Base-by-base conservation (phyloP, 768 basidiomycete genomes). In the Saitozyma podzolica region DNA sequence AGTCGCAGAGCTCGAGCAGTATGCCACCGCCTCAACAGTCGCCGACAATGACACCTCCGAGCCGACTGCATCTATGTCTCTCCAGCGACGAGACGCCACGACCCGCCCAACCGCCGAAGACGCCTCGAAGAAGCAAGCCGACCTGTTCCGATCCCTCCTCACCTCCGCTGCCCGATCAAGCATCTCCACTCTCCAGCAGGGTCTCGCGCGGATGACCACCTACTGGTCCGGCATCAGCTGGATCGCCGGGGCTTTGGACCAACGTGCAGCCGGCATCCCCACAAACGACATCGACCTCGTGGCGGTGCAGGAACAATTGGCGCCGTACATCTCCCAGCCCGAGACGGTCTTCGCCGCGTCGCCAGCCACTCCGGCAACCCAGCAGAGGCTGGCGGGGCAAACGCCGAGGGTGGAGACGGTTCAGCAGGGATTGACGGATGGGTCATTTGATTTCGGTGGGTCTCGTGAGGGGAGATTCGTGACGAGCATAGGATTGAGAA, bases 201-300 rank as follows among this genome's bases (percentile, higher is more conserved):
- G 58, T 40, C 58, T 59, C 37, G 48, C 48, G 10, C 37, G 49
- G 48, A 49, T 39, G 29, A 59, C 58, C 6, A 20, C 29, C 13
- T 59, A 59, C 50, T 59, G 58, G 58, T 48, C 58, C 10, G 58
- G 58, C 58, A 50, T 59, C 11, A 50, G 50, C 16, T 59, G 58
- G 58, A 50, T 59, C 6, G 58, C 58, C 40, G 58, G 53, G 40
- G 58, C 48, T 11, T 20, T 59, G 49, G 48, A 48, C 39, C 58
- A 59, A 37, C 29, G 58, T 9, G 39, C 53, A 17, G 40, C 49
- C n/a, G 58, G 58, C 1, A 41, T 59, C 6, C 17, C 39, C 40
- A 45, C 48, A 20, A 50, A 45, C 50, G 58, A 59, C 17, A 50
- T 59, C 39, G 58, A 59, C 42, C 58, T 59, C 7, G 20, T 17